These are phyloP conservation scores for Ceratocystis destructans DNA, from an alignment of 2,329 filamentous ascomycete genomes.

Conservation along the genomic window DNA sequence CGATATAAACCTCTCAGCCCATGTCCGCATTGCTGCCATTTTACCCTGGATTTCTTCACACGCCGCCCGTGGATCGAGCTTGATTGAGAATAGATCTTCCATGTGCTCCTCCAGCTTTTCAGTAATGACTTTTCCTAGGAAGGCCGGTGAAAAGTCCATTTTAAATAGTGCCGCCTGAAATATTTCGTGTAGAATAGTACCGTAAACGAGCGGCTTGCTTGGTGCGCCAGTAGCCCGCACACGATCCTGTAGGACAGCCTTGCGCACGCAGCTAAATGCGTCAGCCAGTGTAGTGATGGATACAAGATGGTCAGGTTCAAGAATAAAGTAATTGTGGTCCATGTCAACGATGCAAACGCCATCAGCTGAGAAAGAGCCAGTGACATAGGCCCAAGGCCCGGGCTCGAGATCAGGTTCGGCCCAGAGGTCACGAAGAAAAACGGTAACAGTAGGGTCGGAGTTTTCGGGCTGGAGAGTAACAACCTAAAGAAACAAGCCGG, in stretches of 20 bases:
- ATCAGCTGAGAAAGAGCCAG: constrained; percentile 54
- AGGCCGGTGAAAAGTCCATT: constrained; percentile 65
- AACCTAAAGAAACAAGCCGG: constrained; percentile 37
- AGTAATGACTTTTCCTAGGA: constrained; percentile 53
- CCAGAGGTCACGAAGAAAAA: constrained; percentile 78
- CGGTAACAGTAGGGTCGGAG: constrained; percentile 48
- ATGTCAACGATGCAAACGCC: constrained; percentile 77
- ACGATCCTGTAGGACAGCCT: constrained; percentile 85
- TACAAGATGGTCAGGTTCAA: constrained; percentile 90
- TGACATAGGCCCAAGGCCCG: constrained; percentile 72
- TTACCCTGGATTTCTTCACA: constrained; percentile 70
- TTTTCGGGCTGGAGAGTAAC: constrained; percentile 71
- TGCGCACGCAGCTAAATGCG: constrained; percentile 79
- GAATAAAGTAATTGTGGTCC: constrained; percentile 65
- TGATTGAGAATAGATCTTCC: constrained; percentile 81
- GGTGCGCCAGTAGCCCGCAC: constrained; percentile 80
- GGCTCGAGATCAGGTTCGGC: constrained; percentile 61
- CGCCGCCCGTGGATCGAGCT: constrained; percentile 57
- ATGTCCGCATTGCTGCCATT: constrained; percentile 64
- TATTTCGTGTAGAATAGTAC: constrained; percentile 84
- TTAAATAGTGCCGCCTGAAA: constrained; percentile 80
- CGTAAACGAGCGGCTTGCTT: constrained; percentile 73
- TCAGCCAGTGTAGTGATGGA: constrained; percentile 94
- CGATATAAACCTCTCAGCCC: constrained; percentile 72
- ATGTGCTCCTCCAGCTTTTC: constrained; percentile 61